Evolutionary conservation across 1,284 basidiomycete genomes (phyloP).

Genomic region (Puccinia polysora): DNA sequence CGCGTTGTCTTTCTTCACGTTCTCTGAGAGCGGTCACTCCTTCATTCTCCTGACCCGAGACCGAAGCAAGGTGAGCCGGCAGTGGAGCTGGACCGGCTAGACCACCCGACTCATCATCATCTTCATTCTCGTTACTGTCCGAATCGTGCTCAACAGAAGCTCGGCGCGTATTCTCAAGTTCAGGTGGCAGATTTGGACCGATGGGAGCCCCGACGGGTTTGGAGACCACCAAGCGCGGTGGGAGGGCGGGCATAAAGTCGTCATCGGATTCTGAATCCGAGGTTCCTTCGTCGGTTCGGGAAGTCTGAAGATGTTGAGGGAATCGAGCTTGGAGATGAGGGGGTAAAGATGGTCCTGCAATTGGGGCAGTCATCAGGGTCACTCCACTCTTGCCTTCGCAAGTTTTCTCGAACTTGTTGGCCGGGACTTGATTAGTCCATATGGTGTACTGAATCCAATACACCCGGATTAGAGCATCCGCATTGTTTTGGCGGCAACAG

Average conservation of each 20-base stretch:
- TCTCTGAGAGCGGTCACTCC: conserved; percentile 57
- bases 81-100: conserved; percentile 23
- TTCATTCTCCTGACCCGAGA: not conserved
- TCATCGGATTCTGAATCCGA: conserved; percentile 27
- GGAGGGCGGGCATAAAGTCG: conserved; percentile 29
- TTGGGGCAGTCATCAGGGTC: conserved; percentile 27
- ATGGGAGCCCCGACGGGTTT: conserved; percentile 10
- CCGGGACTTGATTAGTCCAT: no score
- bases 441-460: no score
- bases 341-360: conserved; percentile 29
- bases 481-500: no score
- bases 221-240: not conserved
- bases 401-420: no score
- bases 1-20: conserved; percentile 60
- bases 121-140: not conserved
- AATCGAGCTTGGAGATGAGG: not conserved
- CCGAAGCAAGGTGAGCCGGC: conserved; percentile 1
- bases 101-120: conserved; percentile 2
- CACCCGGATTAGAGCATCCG: no score
- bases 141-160: not conserved
- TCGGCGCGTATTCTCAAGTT: not conserved
- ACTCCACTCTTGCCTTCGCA: no score
- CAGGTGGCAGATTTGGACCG: conserved; percentile 23
- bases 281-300: not conserved
- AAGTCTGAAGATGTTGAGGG: not conserved